phyloP scores from a whole-genome alignment of 2,329 filamentous ascomycete species.

The Microthyrium microscopicum region DNA sequence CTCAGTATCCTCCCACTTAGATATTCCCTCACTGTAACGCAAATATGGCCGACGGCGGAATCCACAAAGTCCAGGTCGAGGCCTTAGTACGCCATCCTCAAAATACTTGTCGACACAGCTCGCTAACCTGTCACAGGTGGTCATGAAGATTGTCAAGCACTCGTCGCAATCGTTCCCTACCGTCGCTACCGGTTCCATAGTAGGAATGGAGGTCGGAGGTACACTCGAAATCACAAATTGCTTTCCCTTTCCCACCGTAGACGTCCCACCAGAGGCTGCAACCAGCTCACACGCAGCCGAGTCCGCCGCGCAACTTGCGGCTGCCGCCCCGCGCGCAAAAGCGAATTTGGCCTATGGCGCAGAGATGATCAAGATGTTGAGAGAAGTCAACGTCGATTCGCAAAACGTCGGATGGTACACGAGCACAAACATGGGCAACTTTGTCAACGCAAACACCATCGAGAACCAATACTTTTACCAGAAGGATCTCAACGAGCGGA shows the following conservation, averaged over 20 bases:
- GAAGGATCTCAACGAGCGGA: conserved; percentile 69
- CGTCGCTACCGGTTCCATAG: conserved; percentile 73
- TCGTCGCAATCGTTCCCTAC: conserved; percentile 77
- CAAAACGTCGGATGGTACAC: conserved; percentile 99
- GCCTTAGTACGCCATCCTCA: conserved; percentile 53
- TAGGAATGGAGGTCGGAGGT: conserved; percentile 77
- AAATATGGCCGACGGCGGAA: conserved; percentile 7
- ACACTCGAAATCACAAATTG: conserved; percentile 83
- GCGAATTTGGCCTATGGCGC: conserved; percentile 75
- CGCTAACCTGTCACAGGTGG: conserved; percentile 40
- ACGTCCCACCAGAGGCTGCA: conserved; percentile 40
- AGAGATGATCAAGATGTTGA: conserved; percentile 92
- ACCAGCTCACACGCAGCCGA: conserved; percentile 47
- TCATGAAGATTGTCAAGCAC: conserved; percentile 98
- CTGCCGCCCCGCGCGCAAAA: conserved; percentile 82
- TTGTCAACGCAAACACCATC: conserved; percentile 84
- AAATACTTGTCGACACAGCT: conserved; percentile 18
- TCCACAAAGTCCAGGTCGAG: conserved; percentile 85
- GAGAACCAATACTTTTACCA: conserved; percentile 98
- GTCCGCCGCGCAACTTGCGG: conserved; percentile 55
- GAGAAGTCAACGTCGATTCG: conserved; percentile 95
- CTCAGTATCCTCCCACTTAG: too few species aligned
- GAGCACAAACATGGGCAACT: conserved; percentile 97
- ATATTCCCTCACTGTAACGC: too few species aligned
- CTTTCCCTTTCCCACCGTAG: conserved; percentile 81